Evolutionary conservation across 345 rosid species (phyloP), one percentile per base, ranked within the genome.

Genomic region (Sisymbrium irio): DNA sequence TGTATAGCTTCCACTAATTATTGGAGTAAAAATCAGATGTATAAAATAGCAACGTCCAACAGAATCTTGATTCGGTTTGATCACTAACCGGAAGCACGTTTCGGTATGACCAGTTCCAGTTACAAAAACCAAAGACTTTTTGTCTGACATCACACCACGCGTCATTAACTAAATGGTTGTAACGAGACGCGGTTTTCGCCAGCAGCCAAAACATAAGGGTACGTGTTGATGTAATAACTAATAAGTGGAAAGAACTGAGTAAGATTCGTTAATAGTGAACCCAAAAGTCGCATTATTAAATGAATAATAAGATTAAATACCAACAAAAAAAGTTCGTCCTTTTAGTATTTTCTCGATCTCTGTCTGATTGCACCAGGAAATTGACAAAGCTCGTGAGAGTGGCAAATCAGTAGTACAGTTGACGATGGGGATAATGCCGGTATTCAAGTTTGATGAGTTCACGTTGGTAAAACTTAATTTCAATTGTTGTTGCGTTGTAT

Each of bases 321-420:
- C 20, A 9, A 30, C 20, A 49, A 20, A 49, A 27, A 27, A 27
- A 27, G 28, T 20, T 75, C 50, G 28, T 58, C 53, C 19, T 75
- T 59, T 74, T 37, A 61, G 36, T 42, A 61, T 69, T 60, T 40
- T 62, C 75, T 68, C 37, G 40, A 66, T 56, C 53, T 57, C 22
- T 74, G 67, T 74, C 72, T 40, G 42, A 28, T 56, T 74, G 71
- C 36, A 41, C 14, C 32, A 59, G 37, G 68, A 71, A 30, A 39
- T 56, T 49, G 68, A 77, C 77, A 77, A 77, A 57, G 22, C 80
- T 77, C 77, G 73, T 77, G 80, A 77, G 68, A 59, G 68, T 72
- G 80, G 77, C 77, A 65, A 69, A 76, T 72, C 67, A 40, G 56
- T 71, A 30, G 28, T 27, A 77, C 49, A 55, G 25, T 11, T 6